Evolutionary conservation across 2,329 filamentous ascomycete genomes (phyloP).

Genomic region (Graphilbum sp.): DNA sequence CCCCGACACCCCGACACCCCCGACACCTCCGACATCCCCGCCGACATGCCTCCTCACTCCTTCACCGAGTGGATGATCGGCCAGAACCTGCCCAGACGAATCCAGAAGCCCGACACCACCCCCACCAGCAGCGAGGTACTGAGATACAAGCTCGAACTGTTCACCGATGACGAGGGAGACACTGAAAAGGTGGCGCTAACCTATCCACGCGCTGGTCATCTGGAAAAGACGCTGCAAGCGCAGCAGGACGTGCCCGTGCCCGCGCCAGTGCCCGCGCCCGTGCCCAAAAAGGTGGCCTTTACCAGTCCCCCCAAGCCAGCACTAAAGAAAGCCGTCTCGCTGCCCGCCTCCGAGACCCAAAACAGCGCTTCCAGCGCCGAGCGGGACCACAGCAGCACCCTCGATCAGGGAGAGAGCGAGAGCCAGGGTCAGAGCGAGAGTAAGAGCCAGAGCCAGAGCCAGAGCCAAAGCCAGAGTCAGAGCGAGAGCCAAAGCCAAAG

Average conservation of each 20-base stretch:
- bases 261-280: not conserved
- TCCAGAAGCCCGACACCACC: too few species aligned
- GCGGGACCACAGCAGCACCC: not conserved
- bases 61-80: conserved; percentile 24
- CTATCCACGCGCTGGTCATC: conserved; percentile 24
- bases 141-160: conserved; percentile 22
- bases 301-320: conserved; percentile 19
- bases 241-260: not conserved
- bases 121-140: conserved; percentile 12
- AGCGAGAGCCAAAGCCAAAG: too few species aligned
- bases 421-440: not conserved
- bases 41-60: conserved; percentile 21
- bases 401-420: not conserved
- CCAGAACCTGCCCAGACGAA: conserved; percentile 15
- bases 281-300: conserved; percentile 28
- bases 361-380: not conserved
- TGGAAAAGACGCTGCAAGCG: not conserved
- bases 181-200: conserved; percentile 31
- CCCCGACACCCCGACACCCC: too few species aligned
- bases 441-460: not conserved
- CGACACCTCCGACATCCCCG: too few species aligned
- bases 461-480: too few species aligned
- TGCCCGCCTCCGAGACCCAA: conserved; percentile 3
- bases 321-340: conserved; percentile 17
- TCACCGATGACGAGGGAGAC: conserved; percentile 35